These are phyloP conservation scores for Fusarium graminum DNA, from an alignment of 2,329 filamentous ascomycete species.

Conservation along the genomic window DNA sequence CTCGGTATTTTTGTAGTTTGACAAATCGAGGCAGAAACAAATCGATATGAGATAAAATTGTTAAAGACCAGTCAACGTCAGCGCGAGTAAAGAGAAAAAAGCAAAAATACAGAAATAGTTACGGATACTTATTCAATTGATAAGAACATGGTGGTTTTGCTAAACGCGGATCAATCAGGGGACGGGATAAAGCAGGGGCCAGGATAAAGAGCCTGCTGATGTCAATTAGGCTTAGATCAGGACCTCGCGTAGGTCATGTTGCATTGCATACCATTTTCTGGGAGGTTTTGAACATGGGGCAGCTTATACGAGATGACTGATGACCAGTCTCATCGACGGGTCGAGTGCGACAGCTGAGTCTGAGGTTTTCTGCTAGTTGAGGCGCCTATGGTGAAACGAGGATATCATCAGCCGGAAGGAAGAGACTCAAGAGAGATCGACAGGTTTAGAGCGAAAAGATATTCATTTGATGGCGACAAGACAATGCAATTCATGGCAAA, in stretches of 20 bases:
- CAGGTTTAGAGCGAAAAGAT: slow-evolving; percentile 17
- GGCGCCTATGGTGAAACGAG: slow-evolving; percentile 31
- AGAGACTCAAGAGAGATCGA: neutral
- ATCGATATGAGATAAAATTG: neutral
- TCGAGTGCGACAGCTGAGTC: slow-evolving; percentile 14
- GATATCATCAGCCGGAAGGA: slow-evolving; percentile 12
- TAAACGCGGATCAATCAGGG: slow-evolving; percentile 39
- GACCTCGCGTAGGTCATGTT: slow-evolving; percentile 2
- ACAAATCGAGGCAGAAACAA: slow-evolving; percentile 23
- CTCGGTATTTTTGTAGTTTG: slow-evolving; percentile 31
- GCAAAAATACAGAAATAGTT: neutral
- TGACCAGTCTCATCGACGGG: slow-evolving; percentile 31
- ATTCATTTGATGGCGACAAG: neutral
- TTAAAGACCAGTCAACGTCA: slow-evolving; percentile 19
- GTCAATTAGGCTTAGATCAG: slow-evolving; percentile 1
- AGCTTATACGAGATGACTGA: slow-evolving; percentile 28
- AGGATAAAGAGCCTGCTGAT: slow-evolving; percentile 3
- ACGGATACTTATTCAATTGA: neutral
- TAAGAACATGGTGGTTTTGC: slow-evolving; percentile 37
- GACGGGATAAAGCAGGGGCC: slow-evolving; percentile 30
- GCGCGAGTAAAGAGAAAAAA: neutral
- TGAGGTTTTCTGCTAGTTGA: neutral
- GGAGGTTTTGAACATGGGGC: neutral
- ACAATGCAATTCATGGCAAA: slow-evolving; percentile 4
- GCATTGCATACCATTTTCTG: neutral